Evolutionary conservation across 163 green algal species (phyloP), one percentile per base, ranked within the genome.

Genomic region (Prototheca cutis): DNA sequence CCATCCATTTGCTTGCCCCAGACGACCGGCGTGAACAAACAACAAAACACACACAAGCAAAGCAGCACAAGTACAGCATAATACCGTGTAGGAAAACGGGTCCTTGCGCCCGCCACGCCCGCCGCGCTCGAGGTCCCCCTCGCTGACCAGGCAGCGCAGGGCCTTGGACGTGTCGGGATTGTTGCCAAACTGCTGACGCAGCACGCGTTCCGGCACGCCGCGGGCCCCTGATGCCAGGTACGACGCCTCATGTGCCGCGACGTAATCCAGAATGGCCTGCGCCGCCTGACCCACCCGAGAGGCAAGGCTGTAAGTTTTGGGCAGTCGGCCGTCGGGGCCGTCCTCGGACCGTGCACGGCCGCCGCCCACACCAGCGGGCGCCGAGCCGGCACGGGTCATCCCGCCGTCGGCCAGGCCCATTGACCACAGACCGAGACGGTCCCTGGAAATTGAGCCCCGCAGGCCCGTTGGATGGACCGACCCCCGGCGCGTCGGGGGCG

Each of bases 91-190:
- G 23, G 34, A 60, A 27, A 70, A 81, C 5, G 74, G 74, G 58
- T 80, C 75, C 49, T 66, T 71, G 28, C 74, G 58, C 21, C 74
- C 73, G n/a, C 74, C 74, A 28, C 54, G 34, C 7, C 74, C 74
- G 3, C 56, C 47, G 23, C 74, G 68, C 33, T 72, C 51, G 2
- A 80, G 63, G 57, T 67, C 63, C 58, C 65, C 61, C 40, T 79
- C 60, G 52, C 53, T 66, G 18, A 75, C 53, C 28, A 82, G 59
- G 42, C 65, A 54, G 3, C 75, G 64, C 39, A 82, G 61, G 33
- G 75, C 75, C 61, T 82, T 82, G 67, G 65, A 77, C 25, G 69
- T 76, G 55, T 82, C 75, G 4, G 75, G 75, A 55, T 76, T 82
- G 65, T 82, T 82, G 34, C 75, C 75, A 49, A 77, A 73, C 30